Conservation (phyloP, 163 green algal genomes). For the Scenedesmus sp. region DNA sequence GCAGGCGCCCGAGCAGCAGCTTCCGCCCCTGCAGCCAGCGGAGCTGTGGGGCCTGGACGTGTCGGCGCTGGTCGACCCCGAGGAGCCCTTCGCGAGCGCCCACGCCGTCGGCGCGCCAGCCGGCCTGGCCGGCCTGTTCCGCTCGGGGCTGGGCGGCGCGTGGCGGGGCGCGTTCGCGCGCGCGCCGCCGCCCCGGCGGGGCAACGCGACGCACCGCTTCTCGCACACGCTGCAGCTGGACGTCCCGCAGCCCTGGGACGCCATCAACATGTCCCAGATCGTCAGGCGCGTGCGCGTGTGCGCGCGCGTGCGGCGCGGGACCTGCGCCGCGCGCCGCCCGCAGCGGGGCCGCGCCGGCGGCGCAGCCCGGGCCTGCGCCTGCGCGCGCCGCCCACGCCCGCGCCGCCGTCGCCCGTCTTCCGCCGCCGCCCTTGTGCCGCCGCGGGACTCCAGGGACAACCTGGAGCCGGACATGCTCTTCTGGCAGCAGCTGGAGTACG, state of each 20-base stretch:
- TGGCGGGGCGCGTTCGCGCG: no score
- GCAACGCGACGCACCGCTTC: slow-evolving; percentile 29
- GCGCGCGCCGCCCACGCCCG: background rate
- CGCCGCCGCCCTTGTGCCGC: no score
- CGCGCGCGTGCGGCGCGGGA: background rate
- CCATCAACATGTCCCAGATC: slow-evolving; percentile 27
- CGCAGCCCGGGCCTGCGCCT: background rate
- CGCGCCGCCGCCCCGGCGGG: no score
- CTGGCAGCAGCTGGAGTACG: slow-evolving; percentile 11
- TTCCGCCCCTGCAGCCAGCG: no score
- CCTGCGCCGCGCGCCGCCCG: no score
- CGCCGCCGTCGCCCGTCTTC: background rate
- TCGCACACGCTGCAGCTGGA: slow-evolving; percentile 23
- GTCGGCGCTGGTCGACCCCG: no score
- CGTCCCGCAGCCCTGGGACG: slow-evolving; percentile 31
- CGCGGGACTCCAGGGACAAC: background rate
- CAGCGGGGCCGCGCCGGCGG: background rate
- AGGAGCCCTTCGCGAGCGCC: no score
- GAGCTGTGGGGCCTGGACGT: no score
- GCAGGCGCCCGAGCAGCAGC: no score
- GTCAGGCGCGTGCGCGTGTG: background rate
- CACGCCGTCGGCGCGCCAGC: no score
- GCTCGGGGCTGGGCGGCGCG: no score
- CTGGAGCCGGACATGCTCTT: background rate
- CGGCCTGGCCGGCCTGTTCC: no score